Conservation (phyloP, 176 grass and related monocot genomes). For the Eremochloa ophiuroides region DNA sequence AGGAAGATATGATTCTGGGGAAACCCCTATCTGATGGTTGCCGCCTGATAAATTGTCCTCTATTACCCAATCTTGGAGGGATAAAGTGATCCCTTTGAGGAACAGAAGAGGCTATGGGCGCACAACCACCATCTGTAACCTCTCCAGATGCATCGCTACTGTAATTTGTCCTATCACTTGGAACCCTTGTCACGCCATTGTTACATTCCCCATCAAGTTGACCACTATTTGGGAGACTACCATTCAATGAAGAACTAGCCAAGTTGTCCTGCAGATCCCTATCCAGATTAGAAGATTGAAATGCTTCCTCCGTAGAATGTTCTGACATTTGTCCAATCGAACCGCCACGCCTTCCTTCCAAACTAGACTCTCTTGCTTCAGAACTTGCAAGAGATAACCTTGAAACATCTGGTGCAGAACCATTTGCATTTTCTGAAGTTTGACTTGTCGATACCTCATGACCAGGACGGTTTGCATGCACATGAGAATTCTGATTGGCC, state of each 20-base stretch:
- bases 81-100: constrained; percentile 50
- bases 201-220: constrained; percentile 40
- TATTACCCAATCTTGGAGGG: constrained; percentile 31
- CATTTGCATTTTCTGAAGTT: constrained; percentile 45
- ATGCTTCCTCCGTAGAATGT: constrained; percentile 35
- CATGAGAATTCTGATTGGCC: constrained; percentile 32
- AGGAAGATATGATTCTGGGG: constrained; percentile 63
- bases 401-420: constrained; percentile 36
- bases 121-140: constrained; percentile 43
- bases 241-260: constrained; percentile 30
- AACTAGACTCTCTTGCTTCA: constrained; percentile 45
- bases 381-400: constrained; percentile 43
- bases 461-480: constrained; percentile 25
- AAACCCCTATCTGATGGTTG: constrained; percentile 57
- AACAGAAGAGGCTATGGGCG: constrained; percentile 33
- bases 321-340: constrained; percentile 41
- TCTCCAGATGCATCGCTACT: constrained; percentile 63
- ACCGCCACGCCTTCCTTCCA: constrained; percentile 46
- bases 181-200: constrained; percentile 40
- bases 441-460: constrained; percentile 27
- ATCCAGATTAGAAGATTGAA: constrained; percentile 35
- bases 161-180: constrained; percentile 54
- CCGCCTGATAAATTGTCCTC: constrained; percentile 46
- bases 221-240: constrained; percentile 43
- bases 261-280: constrained; percentile 33